phyloP scores from a whole-genome alignment of 2,329 filamentous ascomycete genomes.

The Xylaria sp. region DNA sequence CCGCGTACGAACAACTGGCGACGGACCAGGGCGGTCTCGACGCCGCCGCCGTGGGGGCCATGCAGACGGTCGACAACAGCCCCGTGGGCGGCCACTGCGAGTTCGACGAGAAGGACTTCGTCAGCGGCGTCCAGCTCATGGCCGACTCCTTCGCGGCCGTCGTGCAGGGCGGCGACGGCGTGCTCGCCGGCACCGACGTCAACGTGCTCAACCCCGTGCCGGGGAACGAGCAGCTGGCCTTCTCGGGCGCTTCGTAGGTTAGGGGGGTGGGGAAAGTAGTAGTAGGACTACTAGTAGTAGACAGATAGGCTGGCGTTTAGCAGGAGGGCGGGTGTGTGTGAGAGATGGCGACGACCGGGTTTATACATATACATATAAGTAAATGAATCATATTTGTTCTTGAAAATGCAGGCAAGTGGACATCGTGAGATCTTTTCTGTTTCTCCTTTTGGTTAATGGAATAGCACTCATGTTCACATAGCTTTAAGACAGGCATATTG shows the following conservation, averaged over 20 bases:
- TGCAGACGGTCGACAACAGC: constrained; percentile 61
- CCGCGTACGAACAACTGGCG: constrained; percentile 54
- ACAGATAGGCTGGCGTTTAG: neutral
- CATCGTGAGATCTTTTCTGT: no score
- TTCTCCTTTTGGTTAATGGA: no score
- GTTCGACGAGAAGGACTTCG: constrained; percentile 58
- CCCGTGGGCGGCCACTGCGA: constrained; percentile 61
- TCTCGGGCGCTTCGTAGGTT: constrained; percentile 34
- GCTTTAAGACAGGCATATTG: no score
- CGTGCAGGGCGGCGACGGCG: constrained; percentile 55
- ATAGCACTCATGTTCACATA: no score
- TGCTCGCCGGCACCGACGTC: constrained; percentile 48
- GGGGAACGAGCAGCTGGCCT: constrained; percentile 51
- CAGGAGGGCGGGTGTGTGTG: neutral
- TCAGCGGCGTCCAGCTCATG: constrained; percentile 60
- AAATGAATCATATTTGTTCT: neutral
- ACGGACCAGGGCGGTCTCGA: constrained; percentile 46
- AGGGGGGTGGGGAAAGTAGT: neutral
- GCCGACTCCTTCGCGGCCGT: constrained; percentile 54
- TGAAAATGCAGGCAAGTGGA: neutral
- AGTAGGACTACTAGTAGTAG: no score
- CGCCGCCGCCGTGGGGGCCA: constrained; percentile 47
- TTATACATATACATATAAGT: neutral
- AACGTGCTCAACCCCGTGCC: constrained; percentile 52
- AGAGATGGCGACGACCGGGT: neutral